Conservation (phyloP, 2,329 filamentous ascomycete genomes). For the Orbilia javanica region DNA sequence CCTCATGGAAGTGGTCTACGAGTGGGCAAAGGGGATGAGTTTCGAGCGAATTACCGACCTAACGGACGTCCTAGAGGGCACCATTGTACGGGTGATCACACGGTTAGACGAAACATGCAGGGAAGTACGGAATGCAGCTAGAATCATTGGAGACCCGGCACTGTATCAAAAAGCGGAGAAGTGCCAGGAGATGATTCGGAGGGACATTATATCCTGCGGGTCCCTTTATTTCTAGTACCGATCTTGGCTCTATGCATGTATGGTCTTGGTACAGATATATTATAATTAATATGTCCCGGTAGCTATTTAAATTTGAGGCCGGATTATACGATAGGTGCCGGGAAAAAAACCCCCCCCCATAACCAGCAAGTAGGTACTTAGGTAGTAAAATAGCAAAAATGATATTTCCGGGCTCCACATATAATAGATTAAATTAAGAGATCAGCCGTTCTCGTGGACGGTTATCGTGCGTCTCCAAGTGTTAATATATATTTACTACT, state of each 20-base stretch:
- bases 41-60: slow-evolving; percentile 98
- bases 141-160: slow-evolving; percentile 92
- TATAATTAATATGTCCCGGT: background rate
- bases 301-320: no score
- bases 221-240: slow-evolving; percentile 60
- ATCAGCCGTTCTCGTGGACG: background rate
- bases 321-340: no score
- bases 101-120: slow-evolving; percentile 94
- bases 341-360: no score
- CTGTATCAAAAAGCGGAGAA: slow-evolving; percentile 97
- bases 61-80: slow-evolving; percentile 96
- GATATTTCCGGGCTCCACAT: background rate
- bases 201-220: slow-evolving; percentile 71
- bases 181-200: slow-evolving; percentile 97
- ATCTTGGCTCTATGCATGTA: background rate
- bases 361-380: no score
- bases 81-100: slow-evolving; percentile 94
- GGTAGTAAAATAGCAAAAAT: no score
- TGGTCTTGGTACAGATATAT: background rate
- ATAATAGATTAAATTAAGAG: background rate
- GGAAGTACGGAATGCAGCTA: slow-evolving; percentile 95
- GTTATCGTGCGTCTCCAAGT: no score
- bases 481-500: no score
- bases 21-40: slow-evolving; percentile 97
- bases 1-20: slow-evolving; percentile 96